phyloP scores from a whole-genome alignment of 75 land plant species.

The Pseudotsuga menziesii region DNA sequence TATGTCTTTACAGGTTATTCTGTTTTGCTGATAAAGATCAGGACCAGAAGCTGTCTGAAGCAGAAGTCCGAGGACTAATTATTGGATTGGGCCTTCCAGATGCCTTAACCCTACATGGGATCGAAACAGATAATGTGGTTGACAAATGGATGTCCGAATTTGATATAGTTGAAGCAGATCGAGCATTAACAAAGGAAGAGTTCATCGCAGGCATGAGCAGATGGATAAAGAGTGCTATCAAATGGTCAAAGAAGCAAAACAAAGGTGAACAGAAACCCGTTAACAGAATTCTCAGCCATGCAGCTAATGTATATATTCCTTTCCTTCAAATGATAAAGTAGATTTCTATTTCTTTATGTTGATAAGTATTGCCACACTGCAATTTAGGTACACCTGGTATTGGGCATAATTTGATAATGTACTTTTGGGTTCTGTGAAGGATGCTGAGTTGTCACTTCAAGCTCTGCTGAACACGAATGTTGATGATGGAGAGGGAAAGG shows the following conservation, averaged over 20 bases:
- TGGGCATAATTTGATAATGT: background rate
- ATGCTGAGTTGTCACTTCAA: constrained; percentile 8
- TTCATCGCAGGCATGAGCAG: constrained; percentile 22
- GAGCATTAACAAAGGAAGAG: constrained; percentile 16
- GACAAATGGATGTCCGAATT: constrained; percentile 31
- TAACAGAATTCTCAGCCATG: background rate
- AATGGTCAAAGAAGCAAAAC: background rate
- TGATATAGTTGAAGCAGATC: constrained; percentile 16
- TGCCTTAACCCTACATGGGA: background rate
- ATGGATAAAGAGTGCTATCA: constrained; percentile 14
- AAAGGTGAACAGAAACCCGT: background rate
- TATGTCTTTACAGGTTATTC: constrained; percentile 5
- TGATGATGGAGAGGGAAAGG: constrained; percentile 10
- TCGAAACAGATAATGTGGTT: constrained; percentile 11
- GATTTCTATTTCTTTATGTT: background rate
- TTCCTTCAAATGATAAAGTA: background rate
- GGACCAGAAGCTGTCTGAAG: constrained; percentile 25
- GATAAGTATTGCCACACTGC: background rate
- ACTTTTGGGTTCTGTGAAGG: constrained; percentile 2
- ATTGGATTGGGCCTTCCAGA: constrained; percentile 16
- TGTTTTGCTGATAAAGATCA: constrained; percentile 21
- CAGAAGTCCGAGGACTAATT: constrained; percentile 28
- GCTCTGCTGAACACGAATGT: background rate
- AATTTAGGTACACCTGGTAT: background rate
- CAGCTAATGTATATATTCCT: background rate